Percentiles rank a stretch among this genome's conserved stretches.
phyloP scores from a whole-genome alignment of 495 filamentous ascomycete species.

The Penicillium waksmanii region DNA sequence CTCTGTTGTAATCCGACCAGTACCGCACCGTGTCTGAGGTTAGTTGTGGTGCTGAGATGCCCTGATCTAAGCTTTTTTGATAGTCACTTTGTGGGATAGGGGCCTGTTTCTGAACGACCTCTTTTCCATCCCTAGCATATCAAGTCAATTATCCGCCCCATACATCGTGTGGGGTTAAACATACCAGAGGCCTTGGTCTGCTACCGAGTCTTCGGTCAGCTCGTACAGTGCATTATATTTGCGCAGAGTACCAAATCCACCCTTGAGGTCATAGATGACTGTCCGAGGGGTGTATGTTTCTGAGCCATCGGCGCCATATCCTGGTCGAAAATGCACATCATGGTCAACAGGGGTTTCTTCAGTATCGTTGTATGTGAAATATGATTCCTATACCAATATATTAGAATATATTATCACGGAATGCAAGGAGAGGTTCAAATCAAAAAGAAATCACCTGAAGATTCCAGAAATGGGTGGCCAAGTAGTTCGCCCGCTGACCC shows the following conservation, averaged over 20 bases:
- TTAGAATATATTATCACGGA: conserved; percentile 19
- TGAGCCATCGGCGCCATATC: conserved; percentile 73
- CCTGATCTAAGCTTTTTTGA: conserved; percentile 74
- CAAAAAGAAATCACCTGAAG: conserved; percentile 62
- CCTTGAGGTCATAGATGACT: conserved; percentile 93
- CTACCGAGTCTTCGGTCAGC: conserved; percentile 54
- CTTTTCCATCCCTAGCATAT: conserved; percentile 64
- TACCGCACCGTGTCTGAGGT: conserved; percentile 75
- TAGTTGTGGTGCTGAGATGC: conserved; percentile 60
- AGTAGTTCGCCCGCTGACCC: conserved; percentile 88
- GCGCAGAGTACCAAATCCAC: conserved; percentile 83
- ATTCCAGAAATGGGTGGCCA: conserved; percentile 99
- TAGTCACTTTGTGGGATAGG: conserved; percentile 73
- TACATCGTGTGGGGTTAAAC: conserved; percentile 9
- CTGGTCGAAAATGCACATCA: conserved; percentile 88
- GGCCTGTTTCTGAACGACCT: conserved; percentile 66
- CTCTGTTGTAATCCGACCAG: conserved; percentile 93
- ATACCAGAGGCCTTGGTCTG: conserved; percentile 64
- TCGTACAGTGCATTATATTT: conserved; percentile 92
- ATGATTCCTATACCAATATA: conserved; percentile 69
- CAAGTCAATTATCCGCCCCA: neutral
- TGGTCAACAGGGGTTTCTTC: conserved; percentile 78
- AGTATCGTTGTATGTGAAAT: conserved; percentile 84
- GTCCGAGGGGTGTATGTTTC: conserved; percentile 93
- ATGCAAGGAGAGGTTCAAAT: neutral